Conservation (phyloP, 129 eudicot genomes). For the Artemisia annua region DNA sequence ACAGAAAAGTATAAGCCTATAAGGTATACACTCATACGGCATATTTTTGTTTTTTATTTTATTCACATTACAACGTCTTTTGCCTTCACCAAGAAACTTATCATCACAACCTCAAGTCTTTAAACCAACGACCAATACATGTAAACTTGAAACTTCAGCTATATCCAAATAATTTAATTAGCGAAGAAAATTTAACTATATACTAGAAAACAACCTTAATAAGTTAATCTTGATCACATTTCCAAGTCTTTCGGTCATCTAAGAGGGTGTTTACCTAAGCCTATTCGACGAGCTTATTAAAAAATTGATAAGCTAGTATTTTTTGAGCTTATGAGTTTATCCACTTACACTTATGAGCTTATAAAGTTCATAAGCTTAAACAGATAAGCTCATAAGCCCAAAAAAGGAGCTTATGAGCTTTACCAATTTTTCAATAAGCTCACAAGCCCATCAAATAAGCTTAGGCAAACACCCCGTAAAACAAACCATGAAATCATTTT, state of each 20-base stretch:
- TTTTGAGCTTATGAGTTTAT: too few species aligned
- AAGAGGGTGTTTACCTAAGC: neutral
- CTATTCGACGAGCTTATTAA: too few species aligned
- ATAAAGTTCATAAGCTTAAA: too few species aligned
- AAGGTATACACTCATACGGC: neutral
- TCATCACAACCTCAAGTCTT: neutral
- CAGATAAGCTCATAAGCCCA: neutral
- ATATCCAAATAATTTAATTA: too few species aligned
- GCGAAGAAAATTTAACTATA: neutral
- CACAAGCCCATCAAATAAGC: too few species aligned
- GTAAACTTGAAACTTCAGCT: too few species aligned
- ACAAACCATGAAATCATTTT: too few species aligned
- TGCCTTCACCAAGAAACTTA: neutral
- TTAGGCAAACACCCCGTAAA: too few species aligned
- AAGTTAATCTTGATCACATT: neutral
- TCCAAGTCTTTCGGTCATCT: neutral
- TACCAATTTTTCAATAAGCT: too few species aligned
- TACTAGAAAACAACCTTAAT: neutral
- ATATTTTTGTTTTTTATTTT: neutral
- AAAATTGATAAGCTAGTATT: too few species aligned
- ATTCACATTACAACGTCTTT: neutral
- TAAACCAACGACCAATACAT: neutral
- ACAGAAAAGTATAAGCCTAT: neutral
- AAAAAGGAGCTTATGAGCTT: neutral
- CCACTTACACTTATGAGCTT: too few species aligned